A percentile compares a stretch with the other conserved stretches of the same genome.
These are phyloP conservation scores for Aspergillus oerlinghausenensis DNA, from an alignment of 2,329 filamentous ascomycete genomes.

Conservation along the genomic window DNA sequence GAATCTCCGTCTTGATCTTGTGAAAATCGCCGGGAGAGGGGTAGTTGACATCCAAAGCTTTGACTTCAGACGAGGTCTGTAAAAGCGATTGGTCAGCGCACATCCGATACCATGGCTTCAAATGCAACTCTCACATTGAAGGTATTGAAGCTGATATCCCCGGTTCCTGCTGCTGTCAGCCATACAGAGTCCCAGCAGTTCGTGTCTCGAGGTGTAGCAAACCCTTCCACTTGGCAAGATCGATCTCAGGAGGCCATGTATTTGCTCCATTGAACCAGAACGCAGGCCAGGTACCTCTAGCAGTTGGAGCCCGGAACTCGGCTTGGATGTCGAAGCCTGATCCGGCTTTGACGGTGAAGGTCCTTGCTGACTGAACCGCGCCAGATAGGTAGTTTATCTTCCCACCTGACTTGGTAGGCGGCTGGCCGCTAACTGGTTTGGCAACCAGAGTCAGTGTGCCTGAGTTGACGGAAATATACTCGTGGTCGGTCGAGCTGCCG, in stretches of 20 bases:
- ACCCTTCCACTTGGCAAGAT: conserved; percentile 60
- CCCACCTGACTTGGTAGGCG: conserved; percentile 19
- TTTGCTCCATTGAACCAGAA: conserved; percentile 55
- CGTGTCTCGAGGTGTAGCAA: background rate
- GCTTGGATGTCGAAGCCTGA: conserved; percentile 39
- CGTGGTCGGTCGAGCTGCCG: conserved; percentile 25
- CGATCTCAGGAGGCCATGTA: conserved; percentile 57
- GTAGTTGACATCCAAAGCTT: conserved; percentile 48
- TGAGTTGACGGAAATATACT: conserved; percentile 40
- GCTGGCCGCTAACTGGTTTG: conserved; percentile 35
- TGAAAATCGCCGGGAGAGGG: conserved; percentile 46
- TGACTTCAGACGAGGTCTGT: conserved; percentile 42
- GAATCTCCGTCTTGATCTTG: conserved; percentile 47
- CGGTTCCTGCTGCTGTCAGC: conserved; percentile 22
- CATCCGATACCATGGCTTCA: background rate
- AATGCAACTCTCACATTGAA: conserved; percentile 13
- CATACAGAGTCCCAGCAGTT: background rate
- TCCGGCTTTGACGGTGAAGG: conserved; percentile 36
- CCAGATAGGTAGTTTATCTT: conserved; percentile 52
- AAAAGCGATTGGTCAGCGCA: background rate
- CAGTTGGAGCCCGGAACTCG: conserved; percentile 36
- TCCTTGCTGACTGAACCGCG: conserved; percentile 40
- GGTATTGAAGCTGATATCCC: conserved; percentile 22
- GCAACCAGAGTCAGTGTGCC: conserved; percentile 48
- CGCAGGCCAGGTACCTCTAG: conserved; percentile 52